phyloP scores from a whole-genome alignment of 805 yeast genomes.

The Pichia californica region DNA sequence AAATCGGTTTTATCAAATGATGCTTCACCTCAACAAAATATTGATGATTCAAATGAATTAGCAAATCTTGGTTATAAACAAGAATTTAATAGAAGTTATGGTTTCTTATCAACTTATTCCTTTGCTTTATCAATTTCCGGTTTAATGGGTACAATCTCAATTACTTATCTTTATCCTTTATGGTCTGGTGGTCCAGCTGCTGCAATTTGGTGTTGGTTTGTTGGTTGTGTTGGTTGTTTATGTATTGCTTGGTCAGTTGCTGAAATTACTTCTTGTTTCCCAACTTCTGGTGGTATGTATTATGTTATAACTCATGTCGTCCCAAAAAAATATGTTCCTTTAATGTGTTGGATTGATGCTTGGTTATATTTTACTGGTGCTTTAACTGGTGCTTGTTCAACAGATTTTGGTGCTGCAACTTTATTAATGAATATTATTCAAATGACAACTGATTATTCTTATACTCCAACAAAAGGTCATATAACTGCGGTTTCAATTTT shows the following conservation, averaged over 20 bases:
- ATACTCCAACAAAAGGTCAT: slow-evolving; percentile 38
- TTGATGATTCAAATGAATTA: slow-evolving; percentile 19
- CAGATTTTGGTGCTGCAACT: slow-evolving; percentile 46
- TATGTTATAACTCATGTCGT: slow-evolving; percentile 42
- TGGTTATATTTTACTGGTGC: slow-evolving; percentile 46
- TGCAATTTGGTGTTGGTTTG: slow-evolving; percentile 59
- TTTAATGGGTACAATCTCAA: slow-evolving; percentile 54
- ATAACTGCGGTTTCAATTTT: slow-evolving; percentile 47
- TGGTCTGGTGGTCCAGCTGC: slow-evolving; percentile 55
- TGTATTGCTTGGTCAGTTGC: slow-evolving; percentile 49
- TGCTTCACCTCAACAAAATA: slow-evolving; percentile 4
- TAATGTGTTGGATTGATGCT: slow-evolving; percentile 49
- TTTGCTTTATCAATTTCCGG: slow-evolving; percentile 63
- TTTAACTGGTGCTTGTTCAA: slow-evolving; percentile 43
- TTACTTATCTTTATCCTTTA: slow-evolving; percentile 43
- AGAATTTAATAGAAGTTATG: slow-evolving; percentile 51
- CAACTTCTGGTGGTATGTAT: slow-evolving; percentile 49
- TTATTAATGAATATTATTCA: slow-evolving; percentile 40
- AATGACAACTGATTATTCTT: slow-evolving; percentile 31
- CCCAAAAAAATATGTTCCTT: slow-evolving; percentile 43
- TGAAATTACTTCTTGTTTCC: slow-evolving; percentile 44
- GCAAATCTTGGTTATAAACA: slow-evolving; percentile 53
- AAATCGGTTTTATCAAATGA: slow-evolving; percentile 8
- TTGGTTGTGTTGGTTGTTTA: slow-evolving; percentile 47
- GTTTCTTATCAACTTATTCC: slow-evolving; percentile 55